A percentile compares a stretch with the other conserved stretches of the same genome.
These are phyloP conservation scores for Pichia cabralensis DNA, from an alignment of 805 yeast genomes.

Conservation along the genomic window DNA sequence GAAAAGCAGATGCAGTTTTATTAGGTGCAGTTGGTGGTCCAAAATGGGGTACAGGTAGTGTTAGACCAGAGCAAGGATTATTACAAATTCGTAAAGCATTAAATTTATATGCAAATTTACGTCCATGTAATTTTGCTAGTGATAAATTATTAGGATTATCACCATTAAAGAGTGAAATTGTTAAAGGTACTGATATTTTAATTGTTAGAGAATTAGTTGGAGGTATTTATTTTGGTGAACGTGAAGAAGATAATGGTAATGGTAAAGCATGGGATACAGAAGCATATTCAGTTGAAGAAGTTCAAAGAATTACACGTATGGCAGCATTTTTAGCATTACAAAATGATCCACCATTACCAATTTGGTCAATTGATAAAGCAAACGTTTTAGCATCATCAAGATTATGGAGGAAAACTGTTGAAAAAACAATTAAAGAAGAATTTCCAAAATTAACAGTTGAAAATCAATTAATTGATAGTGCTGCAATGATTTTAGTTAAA, in stretches of 20 bases:
- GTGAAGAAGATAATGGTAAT: conserved; percentile 82
- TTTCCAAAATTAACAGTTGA: conserved; percentile 82
- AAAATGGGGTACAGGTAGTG: conserved; percentile 96
- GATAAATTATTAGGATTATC: conserved; percentile 77
- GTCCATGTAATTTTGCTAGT: conserved; percentile 91
- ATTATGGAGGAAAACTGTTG: conserved; percentile 92
- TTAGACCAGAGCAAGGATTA: conserved; percentile 96
- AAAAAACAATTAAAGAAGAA: conserved; percentile 72
- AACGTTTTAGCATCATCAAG: conserved; percentile 94
- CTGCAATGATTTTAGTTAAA: conserved; percentile 95
- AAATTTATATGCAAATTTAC: conserved; percentile 87
- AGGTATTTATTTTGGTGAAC: conserved; percentile 95
- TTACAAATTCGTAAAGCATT: conserved; percentile 90
- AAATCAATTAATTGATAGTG: conserved; percentile 96
- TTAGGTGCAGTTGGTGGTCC: conserved; percentile 99
- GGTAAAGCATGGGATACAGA: conserved; percentile 93
- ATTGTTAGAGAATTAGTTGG: conserved; percentile 97
- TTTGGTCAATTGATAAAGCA: conserved; percentile 96
- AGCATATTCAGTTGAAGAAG: conserved; percentile 83
- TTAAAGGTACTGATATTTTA: conserved; percentile 81
- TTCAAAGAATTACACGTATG: conserved; percentile 93
- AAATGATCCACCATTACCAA: conserved; percentile 84
- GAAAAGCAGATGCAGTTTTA: conserved; percentile 86
- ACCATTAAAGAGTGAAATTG: conserved; percentile 79
- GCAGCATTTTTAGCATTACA: conserved; percentile 96